Conservation (phyloP, 2,329 filamentous ascomycete genomes). For the Sclerotinia subarctica region DNA sequence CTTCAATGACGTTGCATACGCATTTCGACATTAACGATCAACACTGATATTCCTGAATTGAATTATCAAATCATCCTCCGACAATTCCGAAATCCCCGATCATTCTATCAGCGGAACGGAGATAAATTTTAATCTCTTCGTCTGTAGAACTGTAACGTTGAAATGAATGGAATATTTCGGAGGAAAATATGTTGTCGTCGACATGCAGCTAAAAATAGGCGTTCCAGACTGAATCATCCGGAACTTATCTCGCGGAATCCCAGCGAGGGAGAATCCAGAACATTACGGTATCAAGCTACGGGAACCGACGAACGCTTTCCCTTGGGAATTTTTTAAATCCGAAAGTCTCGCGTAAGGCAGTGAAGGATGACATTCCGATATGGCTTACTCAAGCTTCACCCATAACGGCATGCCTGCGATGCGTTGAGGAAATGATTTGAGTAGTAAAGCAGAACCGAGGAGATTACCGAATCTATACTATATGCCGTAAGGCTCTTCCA, state of each 20-base stretch:
- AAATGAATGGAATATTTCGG: conserved; percentile 10
- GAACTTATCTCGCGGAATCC: background rate
- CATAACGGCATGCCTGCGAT: conserved; percentile 8
- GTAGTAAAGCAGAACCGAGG: conserved; percentile 1
- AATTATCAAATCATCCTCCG: conserved; percentile 14
- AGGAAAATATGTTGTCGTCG: background rate
- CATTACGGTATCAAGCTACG: background rate
- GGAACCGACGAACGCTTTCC: background rate
- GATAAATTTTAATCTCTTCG: conserved; percentile 2
- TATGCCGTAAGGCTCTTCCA: background rate
- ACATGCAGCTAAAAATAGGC: background rate
- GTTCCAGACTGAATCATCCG: conserved; percentile 1
- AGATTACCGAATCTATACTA: background rate
- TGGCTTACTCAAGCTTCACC: conserved; percentile 17
- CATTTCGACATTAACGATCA: conserved; percentile 6
- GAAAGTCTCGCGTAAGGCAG: background rate
- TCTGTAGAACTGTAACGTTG: conserved; percentile 7
- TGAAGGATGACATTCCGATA: conserved; percentile 3
- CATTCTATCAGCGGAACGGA: conserved; percentile 16
- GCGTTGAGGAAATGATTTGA: conserved; percentile 8
- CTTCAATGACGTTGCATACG: background rate
- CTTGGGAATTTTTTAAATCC: background rate
- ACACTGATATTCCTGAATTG: background rate
- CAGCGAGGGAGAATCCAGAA: conserved; percentile 11
- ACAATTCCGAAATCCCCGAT: background rate